Percentiles rank a stretch among this genome's conserved stretches.
Evolutionary conservation across 1,284 basidiomycete species (phyloP).

Genomic region (Sparassis latifolia): DNA sequence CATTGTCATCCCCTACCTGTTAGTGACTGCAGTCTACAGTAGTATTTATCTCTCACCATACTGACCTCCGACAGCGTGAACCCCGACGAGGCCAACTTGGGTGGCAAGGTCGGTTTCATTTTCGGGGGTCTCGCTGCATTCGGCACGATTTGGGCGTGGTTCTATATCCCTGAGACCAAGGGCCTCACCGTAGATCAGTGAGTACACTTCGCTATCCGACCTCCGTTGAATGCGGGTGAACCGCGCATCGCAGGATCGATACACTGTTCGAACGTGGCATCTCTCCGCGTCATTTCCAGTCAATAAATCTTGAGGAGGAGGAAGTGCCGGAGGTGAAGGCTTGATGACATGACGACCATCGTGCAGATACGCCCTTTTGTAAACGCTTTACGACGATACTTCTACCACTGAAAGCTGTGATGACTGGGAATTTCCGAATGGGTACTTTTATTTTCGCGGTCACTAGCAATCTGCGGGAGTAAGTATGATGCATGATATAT

Average conservation of each 20-base stretch:
- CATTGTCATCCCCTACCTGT: slow-evolving; percentile 8
- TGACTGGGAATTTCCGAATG: no score
- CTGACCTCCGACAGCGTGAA: slow-evolving; percentile 1
- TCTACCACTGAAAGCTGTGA: no score
- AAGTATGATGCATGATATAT: no score
- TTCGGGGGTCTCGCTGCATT: slow-evolving; percentile 7
- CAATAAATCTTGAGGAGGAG: neutral
- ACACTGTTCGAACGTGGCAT: neutral
- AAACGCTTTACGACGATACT: no score
- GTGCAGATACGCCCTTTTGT: no score
- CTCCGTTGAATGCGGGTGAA: neutral
- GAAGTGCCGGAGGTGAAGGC: neutral
- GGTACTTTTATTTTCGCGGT: no score
- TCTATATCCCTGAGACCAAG: slow-evolving; percentile 9
- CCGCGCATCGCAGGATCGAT: neutral
- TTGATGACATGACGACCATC: neutral
- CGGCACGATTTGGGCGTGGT: slow-evolving; percentile 5
- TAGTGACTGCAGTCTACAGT: neutral
- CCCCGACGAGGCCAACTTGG: slow-evolving; percentile 9
- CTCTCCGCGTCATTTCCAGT: neutral
- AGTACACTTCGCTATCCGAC: neutral
- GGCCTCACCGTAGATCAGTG: slow-evolving; percentile 7
- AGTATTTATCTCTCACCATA: neutral
- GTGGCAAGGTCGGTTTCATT: slow-evolving; percentile 10
- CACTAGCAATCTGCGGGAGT: no score